Base-by-base conservation (phyloP, 202 grass and related monocot genomes). In the Bolboschoenoplectus hybrid region DNA sequence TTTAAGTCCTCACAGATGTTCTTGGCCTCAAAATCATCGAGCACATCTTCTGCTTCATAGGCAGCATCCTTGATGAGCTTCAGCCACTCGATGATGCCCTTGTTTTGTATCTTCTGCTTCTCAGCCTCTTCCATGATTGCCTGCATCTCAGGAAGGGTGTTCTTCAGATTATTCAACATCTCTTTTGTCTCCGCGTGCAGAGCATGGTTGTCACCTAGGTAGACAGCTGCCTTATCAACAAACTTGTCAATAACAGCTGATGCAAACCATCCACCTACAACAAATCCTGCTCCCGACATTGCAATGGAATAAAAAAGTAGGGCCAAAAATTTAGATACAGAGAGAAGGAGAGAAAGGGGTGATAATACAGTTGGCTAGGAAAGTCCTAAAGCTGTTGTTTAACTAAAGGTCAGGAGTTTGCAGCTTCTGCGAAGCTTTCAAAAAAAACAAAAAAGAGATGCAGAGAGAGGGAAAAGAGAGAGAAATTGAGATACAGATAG, bases 1-100 rank as follows among this genome's bases (percentile, higher is more conserved):
- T 67, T 35, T 19, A 62, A 46, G 53, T 47, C 41, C 17, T 87
- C 74, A 9, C 20, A 45, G 57, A 86, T 77, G 63, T 41, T 73
- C 74, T 81, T 83, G 45, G 52, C 73, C 44, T 91, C 86, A 5
- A 88, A 85, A 50, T 91, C 82, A 45, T 91, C 89, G n/a, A 88
- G 75, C 58, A 91, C 46, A 44, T 91, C 89, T 20, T 91, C 86
- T 1, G 82, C 89, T 26, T 88, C 82, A 3, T 64, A 86, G 14
- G 71, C 89, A 41, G 80, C 68, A 8, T 88, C 82, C 67, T 88
- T 88, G 52, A 91, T 41, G 20, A 81, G 67, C 43, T 53, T 43
- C 44, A 91, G 57, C 86, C 86, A 88, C 2, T 40, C 8, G 39
- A 10, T 61, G n/a, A 82, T 61, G 11, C 5, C 63, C 9, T 14